phyloP scores from a whole-genome alignment of 2,329 filamentous ascomycete species.

The Aureobasidium uvarum region DNA sequence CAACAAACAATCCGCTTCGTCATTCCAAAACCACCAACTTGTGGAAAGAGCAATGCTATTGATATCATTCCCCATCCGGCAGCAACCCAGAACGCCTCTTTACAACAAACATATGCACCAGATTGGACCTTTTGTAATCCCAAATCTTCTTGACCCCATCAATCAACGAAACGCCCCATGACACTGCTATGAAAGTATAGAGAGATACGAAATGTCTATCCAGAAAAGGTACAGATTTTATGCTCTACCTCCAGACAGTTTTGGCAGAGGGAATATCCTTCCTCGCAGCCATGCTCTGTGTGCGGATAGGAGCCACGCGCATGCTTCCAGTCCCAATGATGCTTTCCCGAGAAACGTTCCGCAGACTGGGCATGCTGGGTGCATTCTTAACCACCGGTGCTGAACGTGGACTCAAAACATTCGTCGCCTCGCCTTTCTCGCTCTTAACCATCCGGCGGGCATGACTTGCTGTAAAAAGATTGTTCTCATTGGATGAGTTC shows the following conservation, averaged over 20 bases:
- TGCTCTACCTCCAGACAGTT: constrained; percentile 10
- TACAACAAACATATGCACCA: constrained; percentile 16
- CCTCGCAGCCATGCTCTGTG: constrained; percentile 22
- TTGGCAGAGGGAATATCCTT: constrained; percentile 7
- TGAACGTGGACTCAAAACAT: constrained; percentile 60
- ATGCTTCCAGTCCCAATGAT: constrained; percentile 13
- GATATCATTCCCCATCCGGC: background rate
- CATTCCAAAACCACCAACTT: background rate
- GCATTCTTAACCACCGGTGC: constrained; percentile 58
- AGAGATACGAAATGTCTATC: constrained; percentile 19
- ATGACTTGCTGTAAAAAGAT: constrained; percentile 63
- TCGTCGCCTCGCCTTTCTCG: constrained; percentile 56
- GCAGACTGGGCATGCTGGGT: constrained; percentile 33
- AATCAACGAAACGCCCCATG: constrained; percentile 5
- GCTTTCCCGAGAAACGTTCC: constrained; percentile 16
- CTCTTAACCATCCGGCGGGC: constrained; percentile 65
- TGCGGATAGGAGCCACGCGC: constrained; percentile 20
- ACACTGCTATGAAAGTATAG: background rate
- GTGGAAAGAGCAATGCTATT: background rate
- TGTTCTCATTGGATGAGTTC: constrained; percentile 51
- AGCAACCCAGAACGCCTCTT: background rate
- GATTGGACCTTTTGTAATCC: constrained; percentile 8
- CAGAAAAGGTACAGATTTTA: background rate
- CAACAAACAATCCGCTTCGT: background rate
- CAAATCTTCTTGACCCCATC: background rate